These are phyloP conservation scores for Hemisphaericaspora xylofermentans DNA, from an alignment of 1,139 yeast genomes.

Conservation along the genomic window DNA sequence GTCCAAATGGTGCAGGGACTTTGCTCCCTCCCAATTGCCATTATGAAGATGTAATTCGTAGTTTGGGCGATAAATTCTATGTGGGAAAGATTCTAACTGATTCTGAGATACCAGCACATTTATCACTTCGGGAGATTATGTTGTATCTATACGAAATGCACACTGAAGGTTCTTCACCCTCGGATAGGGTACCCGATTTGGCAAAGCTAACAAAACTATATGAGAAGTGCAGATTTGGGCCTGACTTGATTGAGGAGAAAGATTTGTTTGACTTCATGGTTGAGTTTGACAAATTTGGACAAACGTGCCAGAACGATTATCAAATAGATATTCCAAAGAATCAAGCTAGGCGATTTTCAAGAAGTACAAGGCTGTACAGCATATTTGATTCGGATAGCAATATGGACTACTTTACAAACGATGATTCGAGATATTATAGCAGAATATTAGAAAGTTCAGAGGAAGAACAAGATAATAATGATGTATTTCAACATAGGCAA, in stretches of 20 bases:
- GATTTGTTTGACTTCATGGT: constrained; percentile 64
- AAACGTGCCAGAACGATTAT: constrained; percentile 17
- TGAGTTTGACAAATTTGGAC: constrained; percentile 25
- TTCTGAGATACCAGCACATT: constrained; percentile 37
- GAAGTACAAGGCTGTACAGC: constrained; percentile 7
- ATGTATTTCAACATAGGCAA: constrained; percentile 10
- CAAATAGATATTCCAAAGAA: constrained; percentile 12
- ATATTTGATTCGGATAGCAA: constrained; percentile 6
- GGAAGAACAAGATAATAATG: constrained; percentile 7
- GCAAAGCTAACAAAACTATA: constrained; percentile 51
- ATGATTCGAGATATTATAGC: constrained; percentile 8
- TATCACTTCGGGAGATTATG: constrained; percentile 51
- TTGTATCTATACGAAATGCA: constrained; percentile 19
- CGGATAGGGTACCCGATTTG: constrained; percentile 20
- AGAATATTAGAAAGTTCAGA: constrained; percentile 9
- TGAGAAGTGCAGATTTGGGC: constrained; percentile 70
- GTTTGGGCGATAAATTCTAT: constrained; percentile 53
- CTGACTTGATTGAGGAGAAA: constrained; percentile 54
- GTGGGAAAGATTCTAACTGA: constrained; percentile 40
- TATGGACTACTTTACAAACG: constrained; percentile 8
- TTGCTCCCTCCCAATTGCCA: constrained; percentile 56
- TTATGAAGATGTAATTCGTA: constrained; percentile 63
- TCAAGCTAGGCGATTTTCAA: constrained; percentile 7
- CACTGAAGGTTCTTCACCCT: constrained; percentile 1
- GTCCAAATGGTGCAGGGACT: constrained; percentile 31